Conservation (phyloP, 75 land plant genomes). For the Sequoiadendron giganteum region DNA sequence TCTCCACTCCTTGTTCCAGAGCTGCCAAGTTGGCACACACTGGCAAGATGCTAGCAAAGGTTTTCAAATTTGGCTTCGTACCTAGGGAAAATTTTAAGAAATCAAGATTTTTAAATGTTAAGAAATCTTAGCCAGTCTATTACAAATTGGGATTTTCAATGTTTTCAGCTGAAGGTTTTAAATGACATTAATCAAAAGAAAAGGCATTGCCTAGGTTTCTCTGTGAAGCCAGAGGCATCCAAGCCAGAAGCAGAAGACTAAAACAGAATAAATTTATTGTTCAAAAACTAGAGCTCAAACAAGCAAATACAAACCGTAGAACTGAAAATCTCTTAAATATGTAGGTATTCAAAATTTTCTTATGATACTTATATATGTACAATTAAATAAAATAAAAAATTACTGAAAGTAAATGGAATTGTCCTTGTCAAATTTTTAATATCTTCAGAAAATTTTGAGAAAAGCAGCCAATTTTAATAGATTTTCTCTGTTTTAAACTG, state of each 20-base stretch:
- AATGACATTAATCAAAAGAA: background rate
- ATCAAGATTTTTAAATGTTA: background rate
- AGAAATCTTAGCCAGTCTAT: background rate
- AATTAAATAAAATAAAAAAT: background rate
- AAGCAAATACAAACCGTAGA: background rate
- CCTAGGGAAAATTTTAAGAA: background rate
- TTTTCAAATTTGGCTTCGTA: constrained; percentile 10
- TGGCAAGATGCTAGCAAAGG: constrained; percentile 14
- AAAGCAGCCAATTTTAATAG: background rate
- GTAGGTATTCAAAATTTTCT: background rate
- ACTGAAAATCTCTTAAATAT: background rate
- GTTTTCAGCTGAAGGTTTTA: too few species aligned
- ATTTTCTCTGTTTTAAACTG: background rate
- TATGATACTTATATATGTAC: background rate
- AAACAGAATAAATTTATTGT: background rate
- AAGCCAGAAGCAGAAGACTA: background rate
- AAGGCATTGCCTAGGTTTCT: background rate
- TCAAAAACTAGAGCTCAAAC: background rate
- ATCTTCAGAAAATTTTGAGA: background rate
- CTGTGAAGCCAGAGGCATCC: background rate
- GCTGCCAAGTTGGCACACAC: constrained; percentile 10
- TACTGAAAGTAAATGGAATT: background rate
- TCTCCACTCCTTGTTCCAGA: constrained; percentile 9
- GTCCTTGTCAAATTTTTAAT: background rate
- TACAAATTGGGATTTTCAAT: background rate